Base-by-base conservation (phyloP, 306 rosid genomes). In the Mimosa bimucronata region DNA sequence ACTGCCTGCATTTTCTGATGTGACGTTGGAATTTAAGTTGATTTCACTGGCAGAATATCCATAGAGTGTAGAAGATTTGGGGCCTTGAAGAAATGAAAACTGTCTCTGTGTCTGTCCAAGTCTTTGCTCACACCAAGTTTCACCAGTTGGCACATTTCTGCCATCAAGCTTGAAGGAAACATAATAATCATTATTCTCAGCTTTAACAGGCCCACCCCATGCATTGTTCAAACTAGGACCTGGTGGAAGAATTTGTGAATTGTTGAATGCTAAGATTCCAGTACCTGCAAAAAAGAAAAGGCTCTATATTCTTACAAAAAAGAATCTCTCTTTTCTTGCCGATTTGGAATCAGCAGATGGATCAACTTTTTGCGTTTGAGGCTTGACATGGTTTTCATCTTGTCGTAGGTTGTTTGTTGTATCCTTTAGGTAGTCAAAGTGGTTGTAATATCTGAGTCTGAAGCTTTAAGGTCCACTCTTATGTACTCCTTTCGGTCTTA, bases 271-370 rank as follows among this genome's bases (percentile, higher is more conserved):
- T 37, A 81, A 76, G 71, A 81, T 73, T 76, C 79, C 76, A 5
- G 85, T 26, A 67, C 88, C 92, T 88, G 77, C 48, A 72, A 2
- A 11, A 72, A 2, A n/a, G n/a, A n/a, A n/a, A n/a, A n/a, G n/a
- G n/a, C 31, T 37, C 23, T 21, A 55, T 21, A 21, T 0, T 18
- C 75, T 71, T 21, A 45, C n/a, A n/a, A 70, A 40, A 67, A 9
- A 31, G 45, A 34, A 57, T 9, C 30, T 21, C 21, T 57, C 2
- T 57, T 57, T 25, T 57, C 30, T 23, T 57, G 30, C n/a, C n/a
- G 30, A 15, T 6, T 18, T 34, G 25, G 25, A 9, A 18, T 66
- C 2, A 38, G 28, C 26, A 34, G 1, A 64, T 14, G 42, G n/a
- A n/a, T n/a, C n/a, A n/a, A n/a, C n/a, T n/a, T n/a, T n/a, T n/a